Percentiles rank a stretch among this genome's conserved stretches.
These are phyloP conservation scores for Pichia norvegensis DNA, from an alignment of 1,139 yeast species.

Conservation along the genomic window DNA sequence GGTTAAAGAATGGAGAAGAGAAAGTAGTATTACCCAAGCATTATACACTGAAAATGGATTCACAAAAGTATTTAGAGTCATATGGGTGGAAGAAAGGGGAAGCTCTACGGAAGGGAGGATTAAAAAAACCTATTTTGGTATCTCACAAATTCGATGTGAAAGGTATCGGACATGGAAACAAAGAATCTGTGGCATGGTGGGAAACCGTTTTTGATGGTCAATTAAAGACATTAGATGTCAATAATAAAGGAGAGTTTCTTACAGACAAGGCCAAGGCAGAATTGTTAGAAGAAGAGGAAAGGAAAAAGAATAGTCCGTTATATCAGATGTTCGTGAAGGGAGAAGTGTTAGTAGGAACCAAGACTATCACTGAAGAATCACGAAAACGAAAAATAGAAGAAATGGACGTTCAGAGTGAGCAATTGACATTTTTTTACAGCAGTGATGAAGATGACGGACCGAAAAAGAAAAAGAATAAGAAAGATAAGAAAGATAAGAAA, in stretches of 20 bases:
- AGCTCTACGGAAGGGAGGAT: constrained; percentile 70
- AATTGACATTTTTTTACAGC: constrained; percentile 19
- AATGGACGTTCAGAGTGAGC: constrained; percentile 13
- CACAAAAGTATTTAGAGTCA: constrained; percentile 60
- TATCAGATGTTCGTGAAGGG: constrained; percentile 80
- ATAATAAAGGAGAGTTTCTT: constrained; percentile 21
- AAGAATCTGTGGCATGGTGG: constrained; percentile 92
- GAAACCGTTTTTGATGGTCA: constrained; percentile 91
- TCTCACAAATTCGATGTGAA: constrained; percentile 85
- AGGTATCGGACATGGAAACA: constrained; percentile 71
- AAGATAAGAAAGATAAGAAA: constrained; percentile 13
- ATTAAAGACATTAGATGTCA: constrained; percentile 67
- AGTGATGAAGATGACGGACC: constrained; percentile 13
- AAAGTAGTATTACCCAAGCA: no score
- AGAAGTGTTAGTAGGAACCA: constrained; percentile 72
- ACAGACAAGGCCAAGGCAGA: not conserved
- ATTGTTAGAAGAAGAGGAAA: constrained; percentile 24
- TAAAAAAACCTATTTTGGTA: constrained; percentile 78
- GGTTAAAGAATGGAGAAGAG: no score
- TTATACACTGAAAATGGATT: constrained; percentile 46
- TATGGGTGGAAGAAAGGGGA: constrained; percentile 94
- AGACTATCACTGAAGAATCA: not conserved
- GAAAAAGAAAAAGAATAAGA: constrained; percentile 15
- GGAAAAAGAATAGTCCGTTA: constrained; percentile 40
- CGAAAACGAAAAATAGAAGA: constrained; percentile 15